phyloP scores from a whole-genome alignment of 768 basidiomycete genomes.

The Leucocoprinus birnbaumii region DNA sequence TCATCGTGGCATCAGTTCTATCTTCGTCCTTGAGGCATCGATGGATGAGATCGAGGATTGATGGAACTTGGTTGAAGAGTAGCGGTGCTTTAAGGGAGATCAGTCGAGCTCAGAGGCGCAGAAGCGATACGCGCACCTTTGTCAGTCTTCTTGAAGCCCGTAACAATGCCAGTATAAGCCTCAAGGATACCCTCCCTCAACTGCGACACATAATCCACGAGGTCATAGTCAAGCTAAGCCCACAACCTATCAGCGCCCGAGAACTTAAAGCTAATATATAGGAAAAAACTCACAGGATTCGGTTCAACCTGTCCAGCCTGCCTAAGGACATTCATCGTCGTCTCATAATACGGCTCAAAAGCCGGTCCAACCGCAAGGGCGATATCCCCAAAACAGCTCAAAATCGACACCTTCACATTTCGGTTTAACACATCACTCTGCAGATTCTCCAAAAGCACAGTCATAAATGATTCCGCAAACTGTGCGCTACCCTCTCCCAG shows the following conservation, averaged over 20 bases:
- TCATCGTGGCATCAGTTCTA: conserved; percentile 72
- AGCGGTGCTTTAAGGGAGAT: conserved; percentile 33
- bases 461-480: conserved; percentile 90
- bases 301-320: conserved; percentile 90
- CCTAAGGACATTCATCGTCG: conserved; percentile 85
- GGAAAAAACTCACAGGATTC: conserved; percentile 62
- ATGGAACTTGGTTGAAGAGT: conserved; percentile 66
- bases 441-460: conserved; percentile 85
- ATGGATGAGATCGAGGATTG: conserved; percentile 79
- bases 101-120: not conserved
- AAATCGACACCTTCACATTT: conserved; percentile 94
- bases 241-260: conserved; percentile 1
- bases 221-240: conserved; percentile 79
- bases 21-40: conserved; percentile 81
- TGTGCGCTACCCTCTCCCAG: conserved; percentile 80
- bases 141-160: conserved; percentile 81
- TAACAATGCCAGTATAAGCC: conserved; percentile 93
- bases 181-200: conserved; percentile 95
- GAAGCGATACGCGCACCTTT: conserved; percentile 51
- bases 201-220: conserved; percentile 87
- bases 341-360: conserved; percentile 88
- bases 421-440: conserved; percentile 88
- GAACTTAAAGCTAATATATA: not conserved
- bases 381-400: conserved; percentile 95
- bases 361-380: conserved; percentile 84